Conservation (phyloP, 805 yeast genomes). For the Cyberlindnera subsufficiens region DNA sequence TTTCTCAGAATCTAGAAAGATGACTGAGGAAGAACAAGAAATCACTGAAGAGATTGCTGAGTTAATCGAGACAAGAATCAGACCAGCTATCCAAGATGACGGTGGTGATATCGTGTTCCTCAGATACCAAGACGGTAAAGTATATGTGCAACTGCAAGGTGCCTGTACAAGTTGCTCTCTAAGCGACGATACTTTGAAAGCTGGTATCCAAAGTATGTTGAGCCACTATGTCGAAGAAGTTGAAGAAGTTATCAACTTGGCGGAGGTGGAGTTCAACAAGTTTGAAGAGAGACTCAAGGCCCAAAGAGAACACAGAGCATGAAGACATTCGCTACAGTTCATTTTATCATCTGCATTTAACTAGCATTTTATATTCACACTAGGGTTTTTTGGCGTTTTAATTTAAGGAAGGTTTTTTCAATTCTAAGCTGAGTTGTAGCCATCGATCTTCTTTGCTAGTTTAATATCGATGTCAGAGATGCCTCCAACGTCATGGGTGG, state of each 20-base stretch:
- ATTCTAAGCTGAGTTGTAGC: constrained; percentile 20
- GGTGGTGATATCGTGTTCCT: constrained; percentile 95
- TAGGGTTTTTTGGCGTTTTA: neutral
- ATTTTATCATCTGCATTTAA: neutral
- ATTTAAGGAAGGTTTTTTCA: neutral
- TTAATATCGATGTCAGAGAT: constrained; percentile 52
- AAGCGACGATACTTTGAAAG: constrained; percentile 85
- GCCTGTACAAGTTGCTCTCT: constrained; percentile 94
- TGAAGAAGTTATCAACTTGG: constrained; percentile 51
- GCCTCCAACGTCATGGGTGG: constrained; percentile 60
- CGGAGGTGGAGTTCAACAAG: constrained; percentile 25
- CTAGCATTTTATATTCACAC: neutral
- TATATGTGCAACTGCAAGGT: constrained; percentile 84
- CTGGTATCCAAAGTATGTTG: constrained; percentile 97
- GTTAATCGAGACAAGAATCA: constrained; percentile 84
- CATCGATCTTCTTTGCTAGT: constrained; percentile 45
- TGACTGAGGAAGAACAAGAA: constrained; percentile 66
- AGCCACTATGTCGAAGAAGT: constrained; percentile 97
- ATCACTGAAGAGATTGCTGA: constrained; percentile 87
- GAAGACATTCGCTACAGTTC: neutral
- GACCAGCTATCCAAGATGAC: constrained; percentile 98
- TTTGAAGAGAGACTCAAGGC: constrained; percentile 21
- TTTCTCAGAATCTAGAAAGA: constrained; percentile 2
- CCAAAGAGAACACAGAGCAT: constrained; percentile 15
- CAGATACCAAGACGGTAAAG: constrained; percentile 83